Evolutionary conservation across 2,329 filamentous ascomycete genomes (phyloP), one percentile per base, ranked within the genome.

Genomic region (Colletotrichum ledebouriae): DNA sequence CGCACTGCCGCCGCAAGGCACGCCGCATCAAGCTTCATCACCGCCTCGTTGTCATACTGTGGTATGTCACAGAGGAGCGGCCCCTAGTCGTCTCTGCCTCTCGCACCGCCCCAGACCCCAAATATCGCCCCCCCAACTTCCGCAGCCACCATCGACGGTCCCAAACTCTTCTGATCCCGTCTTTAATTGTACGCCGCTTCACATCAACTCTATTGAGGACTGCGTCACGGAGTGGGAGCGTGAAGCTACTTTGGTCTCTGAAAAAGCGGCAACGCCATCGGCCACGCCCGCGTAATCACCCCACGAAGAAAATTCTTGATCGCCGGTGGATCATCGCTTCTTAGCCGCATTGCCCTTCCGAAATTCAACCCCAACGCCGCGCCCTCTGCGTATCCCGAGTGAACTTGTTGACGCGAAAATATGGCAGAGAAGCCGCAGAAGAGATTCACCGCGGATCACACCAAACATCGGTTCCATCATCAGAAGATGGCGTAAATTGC

Each of bases 311-410:
- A 42, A 25, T 41, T 42, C 39, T 63, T 50, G 33, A 49, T 33
- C 4, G 41, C 60, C 52, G 42, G 53, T 57, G 53, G 29, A 29
- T 33, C 60, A 20, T 63, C 42, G 33, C 42, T 9, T 12, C 11
- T 47, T 46, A 65, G 29, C 29, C 39, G 47, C 47, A 41, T 65
- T 57, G 63, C 63, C 37, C 33, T 46, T 33, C 17, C 25, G 20
- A 52, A 46, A 25, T 50, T 41, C 29, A 17, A 46, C 46, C 29
- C 47, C n/a, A 33, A 50, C 39, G 39, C 44, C 25, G 62, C 25
- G 33, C 17, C 11, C 7, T 6, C 29, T 53, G 25, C 49, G 9
- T 4, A 25, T 25, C 3, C 25, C 25, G 25, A 25, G 3, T 25
- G 25, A 25, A 25, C 4, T 25, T 25, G 25, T 25, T 4, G 25